Base-by-base conservation (phyloP, 768 basidiomycete genomes). In the Hebeloma cylindrosporum region DNA sequence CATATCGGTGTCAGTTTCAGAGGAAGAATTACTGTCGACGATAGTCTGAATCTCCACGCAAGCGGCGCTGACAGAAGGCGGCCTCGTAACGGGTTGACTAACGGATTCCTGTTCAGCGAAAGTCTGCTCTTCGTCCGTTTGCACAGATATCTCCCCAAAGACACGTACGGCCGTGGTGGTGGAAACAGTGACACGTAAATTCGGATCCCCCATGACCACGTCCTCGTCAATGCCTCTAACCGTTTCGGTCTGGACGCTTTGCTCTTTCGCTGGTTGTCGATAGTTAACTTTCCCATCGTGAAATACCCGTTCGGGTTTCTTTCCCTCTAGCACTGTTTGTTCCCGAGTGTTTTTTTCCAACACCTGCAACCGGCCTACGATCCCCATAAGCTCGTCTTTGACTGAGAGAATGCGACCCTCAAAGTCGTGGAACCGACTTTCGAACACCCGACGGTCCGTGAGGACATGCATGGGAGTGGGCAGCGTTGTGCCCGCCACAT, bases 1-100 rank as follows among this genome's bases (percentile, higher is more conserved):
- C 8, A 39, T 43, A 14, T 54, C 53, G 18, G 47, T 51, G 22
- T 54, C 53, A 6, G 53, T 45, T 26, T 54, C 53, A 9, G 53
- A 54, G 26, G 38, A 27, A 39, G 45, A 36, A 6, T 27, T 21
- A 26, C 27, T n/a, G 37, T 37, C 28, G n/a, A n/a, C n/a, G 14
- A 3, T 33, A 3, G 46, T 20, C 3, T 45, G 49, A 17, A 48
- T 45, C 34, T 46, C 51, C 37, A 7, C 16, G 40, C 7, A 10
- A 17, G 16, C 28, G n/a, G 11, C 27, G 11, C 11, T 21, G 21
- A 3, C 25, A 13, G 18, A 25, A 30, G 14, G 21, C n/a, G 11
- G 3, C 11, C 16, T 25, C 25, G n/a, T 7, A 11, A n/a, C n/a
- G n/a, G n/a, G n/a, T n/a, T n/a, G n/a, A n/a, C n/a, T n/a, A n/a